Base-by-base conservation (phyloP, 73 alveolate species). In the Paramecium octaurelia region DNA sequence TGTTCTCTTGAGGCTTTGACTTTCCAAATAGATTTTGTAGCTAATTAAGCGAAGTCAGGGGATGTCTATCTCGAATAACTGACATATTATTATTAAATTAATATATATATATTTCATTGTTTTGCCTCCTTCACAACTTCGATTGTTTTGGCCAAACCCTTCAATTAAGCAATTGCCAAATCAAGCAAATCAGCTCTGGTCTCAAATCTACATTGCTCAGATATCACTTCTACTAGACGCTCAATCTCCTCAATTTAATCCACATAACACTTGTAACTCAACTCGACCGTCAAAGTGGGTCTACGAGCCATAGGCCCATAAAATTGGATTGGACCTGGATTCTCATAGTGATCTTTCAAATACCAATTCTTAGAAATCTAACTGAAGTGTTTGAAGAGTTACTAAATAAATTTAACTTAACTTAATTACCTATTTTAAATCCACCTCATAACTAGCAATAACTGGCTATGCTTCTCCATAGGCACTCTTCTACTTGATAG, bases 271-370 rank as follows among this genome's bases (percentile, higher is more conserved):
- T 69, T 40, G 35, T 91, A 83, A 57, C 89, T 91, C 20, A 57
- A 21, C 35, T 77, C 54, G 6, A 91, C 57, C 0, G 93, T 91
- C 8, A 70, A 69, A 80, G 92, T 92, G 9, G 91, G 58, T 57
- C 57, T 42, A 40, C 43, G 40, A 27, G 93, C 87, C 46, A 86
- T 68, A 3, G 54, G 50, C 8, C 95, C 92, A 27, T 31, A 73
- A 92, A 93, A 95, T 71, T 96, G 92, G 35, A 96, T 95, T 29
- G 98, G 99, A 21, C 99, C 99, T 40, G 99, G 99, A 92, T 96
- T 96, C 69, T 94, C 88, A 95, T 92, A 96, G 44, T 85, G 95
- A 89, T 96, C 99, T 35, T 64, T 92, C 8, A 14, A 24, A 21
- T 86, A 90, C 99, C 99, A 96, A 20, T 40, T 58, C 42, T 73